Evolutionary conservation across 2,329 filamentous ascomycete species (phyloP).

Genomic region (Xylaria sp.): DNA sequence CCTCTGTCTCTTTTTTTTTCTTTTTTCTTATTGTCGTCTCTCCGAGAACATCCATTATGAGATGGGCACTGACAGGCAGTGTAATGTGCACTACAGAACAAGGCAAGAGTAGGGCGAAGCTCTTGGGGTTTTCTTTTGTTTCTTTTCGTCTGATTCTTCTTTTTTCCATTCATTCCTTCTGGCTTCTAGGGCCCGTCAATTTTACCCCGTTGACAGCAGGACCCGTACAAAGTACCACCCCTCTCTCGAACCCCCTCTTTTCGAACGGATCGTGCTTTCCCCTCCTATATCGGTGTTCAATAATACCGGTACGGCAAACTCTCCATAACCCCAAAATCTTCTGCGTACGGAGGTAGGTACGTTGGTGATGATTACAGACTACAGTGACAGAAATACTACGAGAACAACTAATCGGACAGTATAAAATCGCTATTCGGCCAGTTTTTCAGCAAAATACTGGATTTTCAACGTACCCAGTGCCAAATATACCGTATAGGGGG

Average conservation of each 20-base stretch:
- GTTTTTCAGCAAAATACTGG: too few relatives aligned
- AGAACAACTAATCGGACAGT: too few relatives aligned
- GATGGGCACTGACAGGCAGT: neutral
- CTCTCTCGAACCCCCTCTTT: neutral
- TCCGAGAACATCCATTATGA: too few relatives aligned
- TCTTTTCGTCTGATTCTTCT: neutral
- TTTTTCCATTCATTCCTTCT: neutral
- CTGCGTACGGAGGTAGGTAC: too few relatives aligned
- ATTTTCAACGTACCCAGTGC: too few relatives aligned
- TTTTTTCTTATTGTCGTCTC: too few relatives aligned
- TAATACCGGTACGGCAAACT: neutral
- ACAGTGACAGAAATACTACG: neutral
- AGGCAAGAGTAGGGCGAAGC: slow-evolving; percentile 12
- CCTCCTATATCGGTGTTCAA: neutral
- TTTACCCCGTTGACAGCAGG: too few relatives aligned
- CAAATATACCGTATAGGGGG: too few relatives aligned
- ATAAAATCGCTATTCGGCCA: too few relatives aligned
- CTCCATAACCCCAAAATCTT: neutral
- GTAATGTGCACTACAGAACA: neutral
- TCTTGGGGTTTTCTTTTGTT: slow-evolving; percentile 6
- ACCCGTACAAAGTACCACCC: neutral
- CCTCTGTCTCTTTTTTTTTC: too few relatives aligned
- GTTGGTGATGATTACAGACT: too few relatives aligned
- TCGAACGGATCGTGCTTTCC: neutral
- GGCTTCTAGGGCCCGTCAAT: neutral